Evolutionary conservation across 345 rosid genomes (phyloP).

Genomic region (Toxicodendron radicans): DNA sequence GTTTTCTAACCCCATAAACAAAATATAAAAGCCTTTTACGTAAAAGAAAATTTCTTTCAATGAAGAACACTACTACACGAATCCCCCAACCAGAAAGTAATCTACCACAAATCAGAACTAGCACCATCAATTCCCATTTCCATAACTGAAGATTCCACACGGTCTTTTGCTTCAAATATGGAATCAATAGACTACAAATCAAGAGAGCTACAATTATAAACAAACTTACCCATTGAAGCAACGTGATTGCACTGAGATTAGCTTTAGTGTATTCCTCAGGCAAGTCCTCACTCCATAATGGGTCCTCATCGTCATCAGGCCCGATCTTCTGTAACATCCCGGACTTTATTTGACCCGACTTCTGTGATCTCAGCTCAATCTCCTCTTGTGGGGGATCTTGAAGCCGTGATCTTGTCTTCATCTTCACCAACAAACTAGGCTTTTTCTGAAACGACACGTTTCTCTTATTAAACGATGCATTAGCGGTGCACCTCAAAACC

Average conservation of each 20-base stretch:
- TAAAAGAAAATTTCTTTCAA: slow-evolving; percentile 74
- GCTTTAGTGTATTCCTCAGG: slow-evolving; percentile 59
- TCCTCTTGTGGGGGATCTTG: slow-evolving; percentile 63
- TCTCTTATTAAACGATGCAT: slow-evolving; percentile 30
- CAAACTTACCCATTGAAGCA: slow-evolving; percentile 75
- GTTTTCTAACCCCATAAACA: slow-evolving; percentile 72
- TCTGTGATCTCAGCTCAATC: slow-evolving; percentile 38
- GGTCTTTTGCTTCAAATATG: slow-evolving; percentile 24
- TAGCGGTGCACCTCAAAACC: slow-evolving; percentile 52
- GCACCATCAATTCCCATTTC: slow-evolving; percentile 83
- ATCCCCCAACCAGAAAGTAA: slow-evolving; percentile 93
- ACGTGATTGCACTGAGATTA: slow-evolving; percentile 37
- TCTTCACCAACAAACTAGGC: slow-evolving; percentile 38
- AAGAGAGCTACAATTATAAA: slow-evolving; percentile 50
- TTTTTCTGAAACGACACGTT: slow-evolving; percentile 38
- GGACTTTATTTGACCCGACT: slow-evolving; percentile 57
- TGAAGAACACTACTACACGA: slow-evolving; percentile 62
- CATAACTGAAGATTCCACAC: slow-evolving; percentile 66
- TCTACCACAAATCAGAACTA: slow-evolving; percentile 83
- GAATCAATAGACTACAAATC: slow-evolving; percentile 48
- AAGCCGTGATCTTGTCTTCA: slow-evolving; percentile 63
- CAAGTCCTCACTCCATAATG: slow-evolving; percentile 63
- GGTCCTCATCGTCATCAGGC: slow-evolving; percentile 71
- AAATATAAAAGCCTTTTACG: slow-evolving; percentile 78
- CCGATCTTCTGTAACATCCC: slow-evolving; percentile 39